Conservation (phyloP, 768 basidiomycete species). For the Mycena sanguinolenta region DNA sequence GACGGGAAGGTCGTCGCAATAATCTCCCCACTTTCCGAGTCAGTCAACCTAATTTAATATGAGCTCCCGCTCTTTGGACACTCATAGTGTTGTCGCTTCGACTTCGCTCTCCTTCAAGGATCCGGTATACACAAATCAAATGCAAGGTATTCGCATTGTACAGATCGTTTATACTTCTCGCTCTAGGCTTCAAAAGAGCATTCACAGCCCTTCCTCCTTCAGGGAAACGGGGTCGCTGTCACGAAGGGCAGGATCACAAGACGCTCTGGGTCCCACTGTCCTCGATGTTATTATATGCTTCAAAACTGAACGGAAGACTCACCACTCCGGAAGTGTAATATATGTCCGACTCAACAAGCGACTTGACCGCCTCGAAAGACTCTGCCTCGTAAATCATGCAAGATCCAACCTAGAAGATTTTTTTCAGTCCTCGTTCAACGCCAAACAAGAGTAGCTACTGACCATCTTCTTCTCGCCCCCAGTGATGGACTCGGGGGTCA, state of each 20-base stretch:
- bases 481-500: constrained; percentile 70
- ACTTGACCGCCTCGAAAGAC: background rate
- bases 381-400: background rate
- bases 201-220: background rate
- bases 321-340: background rate
- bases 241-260: constrained; percentile 39
- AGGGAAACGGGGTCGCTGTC: constrained; percentile 36
- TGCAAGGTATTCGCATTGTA: background rate
- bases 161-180: too few species aligned
- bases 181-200: background rate
- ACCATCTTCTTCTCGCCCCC: constrained; percentile 67
- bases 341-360: background rate
- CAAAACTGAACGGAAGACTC: background rate
- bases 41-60: constrained; percentile 26
- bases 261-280: constrained; percentile 40
- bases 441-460: constrained; percentile 58
- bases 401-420: background rate
- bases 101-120: too few species aligned
- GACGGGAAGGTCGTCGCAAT: constrained; percentile 55
- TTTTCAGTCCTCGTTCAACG: background rate
- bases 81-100: background rate
- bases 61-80: background rate
- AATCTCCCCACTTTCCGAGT: constrained; percentile 40
- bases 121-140: too few species aligned
- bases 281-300: background rate